Conservation (phyloP, 1,139 yeast species). For the Saccharomyces hybrid region DNA sequence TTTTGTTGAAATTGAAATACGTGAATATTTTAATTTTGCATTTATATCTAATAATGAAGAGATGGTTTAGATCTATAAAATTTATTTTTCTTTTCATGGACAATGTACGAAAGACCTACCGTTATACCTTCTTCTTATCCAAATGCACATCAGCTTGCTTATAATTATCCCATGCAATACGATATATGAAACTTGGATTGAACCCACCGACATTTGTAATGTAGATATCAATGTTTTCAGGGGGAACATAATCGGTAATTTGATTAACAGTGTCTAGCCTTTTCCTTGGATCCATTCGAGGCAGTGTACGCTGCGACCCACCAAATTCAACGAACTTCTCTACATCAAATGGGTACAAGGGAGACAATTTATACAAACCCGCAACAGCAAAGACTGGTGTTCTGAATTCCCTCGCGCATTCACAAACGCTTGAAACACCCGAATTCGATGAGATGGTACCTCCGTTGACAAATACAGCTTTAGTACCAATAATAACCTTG, state of each 20-base stretch:
- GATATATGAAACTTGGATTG: slow-evolving; percentile 91
- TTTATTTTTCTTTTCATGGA: background rate
- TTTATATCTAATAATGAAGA: background rate
- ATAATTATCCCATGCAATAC: slow-evolving; percentile 92
- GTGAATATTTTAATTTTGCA: background rate
- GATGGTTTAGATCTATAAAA: background rate
- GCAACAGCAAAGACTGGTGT: slow-evolving; percentile 96
- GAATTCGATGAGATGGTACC: slow-evolving; percentile 77
- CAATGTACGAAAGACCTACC: background rate
- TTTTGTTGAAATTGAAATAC: background rate
- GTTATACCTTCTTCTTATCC: slow-evolving; percentile 17
- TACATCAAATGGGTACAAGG: slow-evolving; percentile 86
- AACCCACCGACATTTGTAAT: slow-evolving; percentile 95
- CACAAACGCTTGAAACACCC: slow-evolving; percentile 91
- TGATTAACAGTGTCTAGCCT: slow-evolving; percentile 86
- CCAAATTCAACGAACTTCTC: slow-evolving; percentile 90
- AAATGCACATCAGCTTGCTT: slow-evolving; percentile 71
- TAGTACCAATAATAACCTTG: slow-evolving; percentile 86
- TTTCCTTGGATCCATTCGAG: slow-evolving; percentile 28
- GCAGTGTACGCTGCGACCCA: slow-evolving; percentile 46
- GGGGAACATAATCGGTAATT: slow-evolving; percentile 84
- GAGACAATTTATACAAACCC: slow-evolving; percentile 87
- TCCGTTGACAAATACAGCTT: slow-evolving; percentile 91
- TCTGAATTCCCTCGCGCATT: slow-evolving; percentile 88
- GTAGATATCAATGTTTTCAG: slow-evolving; percentile 89